Conservation (phyloP, 75 land plant species). For the Pinus taeda region DNA sequence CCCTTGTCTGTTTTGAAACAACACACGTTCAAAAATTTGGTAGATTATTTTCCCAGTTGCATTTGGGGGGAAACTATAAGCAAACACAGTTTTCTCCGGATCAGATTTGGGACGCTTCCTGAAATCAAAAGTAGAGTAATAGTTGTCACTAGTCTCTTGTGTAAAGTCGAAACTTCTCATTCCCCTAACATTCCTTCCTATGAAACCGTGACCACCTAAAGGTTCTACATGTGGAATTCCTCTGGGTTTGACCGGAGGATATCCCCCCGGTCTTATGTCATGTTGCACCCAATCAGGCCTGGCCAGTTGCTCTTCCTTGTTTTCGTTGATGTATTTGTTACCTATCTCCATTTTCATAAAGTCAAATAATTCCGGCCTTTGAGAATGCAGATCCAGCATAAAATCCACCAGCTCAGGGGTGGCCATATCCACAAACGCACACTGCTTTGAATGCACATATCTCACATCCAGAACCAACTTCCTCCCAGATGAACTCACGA, state of each 20-base stretch:
- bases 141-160: constrained; percentile 1
- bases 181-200: constrained; percentile 7
- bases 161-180: constrained; percentile 4
- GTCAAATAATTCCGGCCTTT: constrained; percentile 22
- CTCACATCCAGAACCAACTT: constrained; percentile 26
- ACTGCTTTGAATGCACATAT: constrained; percentile 24
- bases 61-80: constrained; percentile 25
- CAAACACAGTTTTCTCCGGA: constrained; percentile 38
- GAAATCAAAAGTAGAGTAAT: background rate
- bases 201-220: constrained; percentile 2
- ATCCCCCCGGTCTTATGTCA: background rate
- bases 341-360: constrained; percentile 40
- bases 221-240: constrained; percentile 7
- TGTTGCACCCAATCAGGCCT: background rate
- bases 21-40: constrained; percentile 24
- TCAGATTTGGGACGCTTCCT: constrained; percentile 14
- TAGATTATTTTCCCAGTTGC: constrained; percentile 26
- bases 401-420: constrained; percentile 34
- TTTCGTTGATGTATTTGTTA: constrained; percentile 10
- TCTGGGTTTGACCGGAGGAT: constrained; percentile 7
- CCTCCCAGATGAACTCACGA: constrained; percentile 17
- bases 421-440: constrained; percentile 36
- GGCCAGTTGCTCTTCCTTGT: background rate
- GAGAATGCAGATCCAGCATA: constrained; percentile 31
- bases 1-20: constrained; percentile 15